Evolutionary conservation across 1,284 basidiomycete species (phyloP).

Genomic region (Melampsora abietis-canadensis): DNA sequence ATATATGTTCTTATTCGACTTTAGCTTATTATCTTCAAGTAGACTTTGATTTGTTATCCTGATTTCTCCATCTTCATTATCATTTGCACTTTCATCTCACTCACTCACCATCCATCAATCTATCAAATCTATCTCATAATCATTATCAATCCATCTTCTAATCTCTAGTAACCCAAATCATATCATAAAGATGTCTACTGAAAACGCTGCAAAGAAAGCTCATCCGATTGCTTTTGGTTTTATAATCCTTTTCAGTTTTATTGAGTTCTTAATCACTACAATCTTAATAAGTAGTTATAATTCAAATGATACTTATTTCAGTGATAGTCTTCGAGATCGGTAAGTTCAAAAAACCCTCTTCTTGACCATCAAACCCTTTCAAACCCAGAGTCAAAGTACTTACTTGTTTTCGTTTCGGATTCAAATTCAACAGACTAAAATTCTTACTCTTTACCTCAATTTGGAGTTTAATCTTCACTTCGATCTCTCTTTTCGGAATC

Average conservation of each 20-base stretch:
- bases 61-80: too few relatives aligned
- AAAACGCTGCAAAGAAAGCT: not conserved
- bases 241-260: constrained; percentile 13
- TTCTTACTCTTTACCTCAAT: constrained; percentile 39
- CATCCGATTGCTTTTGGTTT: not conserved
- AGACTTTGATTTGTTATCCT: too few relatives aligned
- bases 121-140: too few relatives aligned
- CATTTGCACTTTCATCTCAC: too few relatives aligned
- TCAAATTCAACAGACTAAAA: constrained; percentile 7
- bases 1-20: too few relatives aligned
- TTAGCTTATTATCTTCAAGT: too few relatives aligned
- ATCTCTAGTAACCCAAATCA: not conserved
- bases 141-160: not conserved
- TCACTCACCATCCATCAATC: too few relatives aligned
- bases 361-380: not conserved
- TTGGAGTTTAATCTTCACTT: constrained; percentile 29
- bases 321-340: constrained; percentile 25
- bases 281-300: constrained; percentile 35
- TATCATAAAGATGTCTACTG: not conserved
- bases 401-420: too few relatives aligned
- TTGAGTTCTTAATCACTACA: constrained; percentile 41
- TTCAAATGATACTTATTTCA: constrained; percentile 18
- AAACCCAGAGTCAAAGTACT: too few relatives aligned
- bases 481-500: constrained; percentile 21
- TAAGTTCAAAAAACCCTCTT: not conserved